Conservation (phyloP, 1,284 basidiomycete species). For the Puccinia polysora region DNA sequence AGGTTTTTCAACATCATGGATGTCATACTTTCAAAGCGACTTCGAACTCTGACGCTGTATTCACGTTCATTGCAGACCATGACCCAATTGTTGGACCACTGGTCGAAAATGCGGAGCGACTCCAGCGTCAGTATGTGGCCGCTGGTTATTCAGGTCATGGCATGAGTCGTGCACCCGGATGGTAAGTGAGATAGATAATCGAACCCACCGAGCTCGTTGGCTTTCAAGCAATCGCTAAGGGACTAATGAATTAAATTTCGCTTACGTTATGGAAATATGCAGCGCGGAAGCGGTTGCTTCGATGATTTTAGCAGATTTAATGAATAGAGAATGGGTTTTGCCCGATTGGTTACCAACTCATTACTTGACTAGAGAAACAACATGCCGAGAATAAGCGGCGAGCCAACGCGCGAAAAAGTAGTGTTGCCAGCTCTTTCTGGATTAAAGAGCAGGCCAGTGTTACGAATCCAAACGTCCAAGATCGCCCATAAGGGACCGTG, state of each 20-base stretch:
- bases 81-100: slow-evolving; percentile 64
- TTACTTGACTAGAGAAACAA: slow-evolving; percentile 58
- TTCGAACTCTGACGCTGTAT: neutral
- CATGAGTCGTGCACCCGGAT: slow-evolving; percentile 70
- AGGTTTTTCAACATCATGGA: slow-evolving; percentile 46
- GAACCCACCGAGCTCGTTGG: slow-evolving; percentile 21
- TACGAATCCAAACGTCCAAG: slow-evolving; percentile 11
- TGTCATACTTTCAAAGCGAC: slow-evolving; percentile 13
- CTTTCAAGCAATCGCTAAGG: neutral
- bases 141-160: slow-evolving; percentile 74
- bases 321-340: slow-evolving; percentile 56
- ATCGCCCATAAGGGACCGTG: neutral
- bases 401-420: neutral
- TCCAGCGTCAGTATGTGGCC: slow-evolving; percentile 64
- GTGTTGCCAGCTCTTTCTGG: neutral
- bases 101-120: slow-evolving; percentile 50
- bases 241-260: slow-evolving; percentile 7
- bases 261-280: slow-evolving; percentile 28
- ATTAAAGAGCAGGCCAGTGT: neutral
- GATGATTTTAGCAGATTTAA: slow-evolving; percentile 63
- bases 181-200: slow-evolving; percentile 56
- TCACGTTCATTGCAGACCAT: neutral
- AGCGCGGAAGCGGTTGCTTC: slow-evolving; percentile 66
- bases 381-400: neutral
- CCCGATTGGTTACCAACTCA: slow-evolving; percentile 65